phyloP scores from a whole-genome alignment of 148 eudicot species.

The Rhododendron williamsianum region DNA sequence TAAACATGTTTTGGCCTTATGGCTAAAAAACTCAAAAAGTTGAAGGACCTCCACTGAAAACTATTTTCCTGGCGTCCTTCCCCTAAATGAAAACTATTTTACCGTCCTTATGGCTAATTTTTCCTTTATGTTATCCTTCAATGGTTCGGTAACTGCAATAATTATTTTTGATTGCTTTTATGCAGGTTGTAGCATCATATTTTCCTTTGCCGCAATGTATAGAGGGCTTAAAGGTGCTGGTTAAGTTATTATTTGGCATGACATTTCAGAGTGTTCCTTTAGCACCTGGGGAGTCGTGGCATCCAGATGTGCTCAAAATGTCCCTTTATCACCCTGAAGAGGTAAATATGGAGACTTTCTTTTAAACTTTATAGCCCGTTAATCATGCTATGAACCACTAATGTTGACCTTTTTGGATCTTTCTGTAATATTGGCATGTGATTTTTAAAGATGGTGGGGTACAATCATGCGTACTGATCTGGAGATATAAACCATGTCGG shows the following conservation, averaged over 20 bases:
- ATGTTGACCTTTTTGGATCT: slow-evolving; percentile 1
- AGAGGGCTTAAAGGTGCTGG: slow-evolving; percentile 80
- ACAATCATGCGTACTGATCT: background rate
- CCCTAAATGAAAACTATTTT: too few species aligned
- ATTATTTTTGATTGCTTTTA: background rate
- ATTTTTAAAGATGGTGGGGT: background rate
- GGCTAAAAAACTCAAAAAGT: too few species aligned
- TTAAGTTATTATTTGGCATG: slow-evolving; percentile 79
- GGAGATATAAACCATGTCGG: background rate
- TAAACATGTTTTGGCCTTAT: too few species aligned
- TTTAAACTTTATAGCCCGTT: background rate
- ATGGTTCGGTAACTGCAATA: background rate
- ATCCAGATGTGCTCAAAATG: slow-evolving; percentile 90
- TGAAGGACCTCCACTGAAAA: too few species aligned
- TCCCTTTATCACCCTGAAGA: slow-evolving; percentile 87
- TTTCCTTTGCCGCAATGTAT: slow-evolving; percentile 81
- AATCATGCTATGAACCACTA: background rate
- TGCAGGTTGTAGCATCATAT: slow-evolving; percentile 84
- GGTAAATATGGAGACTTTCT: slow-evolving; percentile 33
- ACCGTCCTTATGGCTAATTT: too few species aligned
- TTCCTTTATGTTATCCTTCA: background rate
- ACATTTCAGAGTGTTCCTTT: slow-evolving; percentile 56
- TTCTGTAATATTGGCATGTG: background rate
- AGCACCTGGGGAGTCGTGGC: slow-evolving; percentile 97
- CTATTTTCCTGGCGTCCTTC: too few species aligned